phyloP scores from a whole-genome alignment of 176 grass and related monocot species.

The Microstegium vimineum region DNA sequence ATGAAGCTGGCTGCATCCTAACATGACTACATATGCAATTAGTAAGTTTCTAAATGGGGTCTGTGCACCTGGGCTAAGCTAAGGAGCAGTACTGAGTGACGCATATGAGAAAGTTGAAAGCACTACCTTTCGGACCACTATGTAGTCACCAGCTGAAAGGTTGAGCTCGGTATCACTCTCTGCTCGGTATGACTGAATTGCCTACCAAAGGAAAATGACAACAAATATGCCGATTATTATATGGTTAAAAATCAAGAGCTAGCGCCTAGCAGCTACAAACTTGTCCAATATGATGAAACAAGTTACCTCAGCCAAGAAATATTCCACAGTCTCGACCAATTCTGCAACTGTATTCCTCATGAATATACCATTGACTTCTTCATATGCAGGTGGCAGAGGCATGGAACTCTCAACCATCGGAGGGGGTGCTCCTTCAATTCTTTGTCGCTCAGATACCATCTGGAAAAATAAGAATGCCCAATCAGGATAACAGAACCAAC shows the following conservation, averaged over 20 bases:
- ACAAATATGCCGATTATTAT: not conserved
- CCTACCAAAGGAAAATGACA: constrained; percentile 42
- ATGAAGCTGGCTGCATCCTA: too few relatives aligned
- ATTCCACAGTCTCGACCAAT: constrained; percentile 65
- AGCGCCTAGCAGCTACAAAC: not conserved
- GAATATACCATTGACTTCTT: constrained; percentile 87
- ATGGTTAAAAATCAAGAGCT: not conserved
- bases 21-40: not conserved
- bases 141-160: constrained; percentile 79
- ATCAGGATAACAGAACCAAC: constrained; percentile 12
- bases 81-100: not conserved
- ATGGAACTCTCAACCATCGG: constrained; percentile 56
- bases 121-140: constrained; percentile 90
- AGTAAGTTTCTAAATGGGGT: not conserved
- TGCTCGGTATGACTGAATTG: constrained; percentile 79
- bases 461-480: constrained; percentile 9
- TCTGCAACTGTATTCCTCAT: constrained; percentile 53
- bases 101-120: constrained; percentile 6
- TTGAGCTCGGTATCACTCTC: constrained; percentile 84
- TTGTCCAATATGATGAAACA: constrained; percentile 20
- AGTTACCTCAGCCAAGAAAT: constrained; percentile 83
- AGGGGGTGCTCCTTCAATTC: constrained; percentile 84
- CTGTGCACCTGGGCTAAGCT: not conserved
- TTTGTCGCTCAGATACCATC: constrained; percentile 92
- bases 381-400: constrained; percentile 76